Percentiles rank a stretch among this genome's conserved stretches.
Conservation (phyloP, 2,329 filamentous ascomycete genomes). For the Sordariomycetes sp. region DNA sequence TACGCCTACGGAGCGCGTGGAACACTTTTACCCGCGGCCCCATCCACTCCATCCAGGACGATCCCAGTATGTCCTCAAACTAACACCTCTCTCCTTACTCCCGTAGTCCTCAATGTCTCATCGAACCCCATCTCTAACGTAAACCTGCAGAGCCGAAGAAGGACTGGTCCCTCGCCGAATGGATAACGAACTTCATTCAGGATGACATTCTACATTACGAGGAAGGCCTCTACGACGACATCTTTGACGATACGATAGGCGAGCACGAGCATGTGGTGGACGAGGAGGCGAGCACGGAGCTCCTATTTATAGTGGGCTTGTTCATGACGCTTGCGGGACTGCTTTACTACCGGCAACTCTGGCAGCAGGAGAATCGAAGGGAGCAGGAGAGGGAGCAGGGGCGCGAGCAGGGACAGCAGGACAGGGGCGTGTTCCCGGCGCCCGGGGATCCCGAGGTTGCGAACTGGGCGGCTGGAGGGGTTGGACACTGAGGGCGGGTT, state of each 20-base stretch:
- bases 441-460: slow-evolving; percentile 57
- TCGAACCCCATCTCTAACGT: not conserved
- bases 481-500: slow-evolving; percentile 39
- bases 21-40: slow-evolving; percentile 85
- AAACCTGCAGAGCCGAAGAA: slow-evolving; percentile 48
- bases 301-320: slow-evolving; percentile 69
- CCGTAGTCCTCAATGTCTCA: slow-evolving; percentile 15
- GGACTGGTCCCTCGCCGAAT: slow-evolving; percentile 71
- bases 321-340: slow-evolving; percentile 65
- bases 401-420: slow-evolving; percentile 7
- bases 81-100: not conserved
- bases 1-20: slow-evolving; percentile 82
- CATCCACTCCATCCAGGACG: slow-evolving; percentile 85
- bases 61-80: slow-evolving; percentile 55
- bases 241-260: slow-evolving; percentile 44
- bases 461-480: slow-evolving; percentile 52
- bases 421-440: slow-evolving; percentile 30
- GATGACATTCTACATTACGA: slow-evolving; percentile 57
- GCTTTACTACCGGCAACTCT: slow-evolving; percentile 69
- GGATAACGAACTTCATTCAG: slow-evolving; percentile 76
- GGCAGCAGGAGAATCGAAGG: slow-evolving; percentile 43
- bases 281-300: slow-evolving; percentile 75
- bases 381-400: not conserved
- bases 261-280: slow-evolving; percentile 52
- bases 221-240: slow-evolving; percentile 42